Evolutionary conservation across 495 filamentous ascomycete species (phyloP), one percentile per base, ranked within the genome.

Genomic region (Xylaria bambusicola): DNA sequence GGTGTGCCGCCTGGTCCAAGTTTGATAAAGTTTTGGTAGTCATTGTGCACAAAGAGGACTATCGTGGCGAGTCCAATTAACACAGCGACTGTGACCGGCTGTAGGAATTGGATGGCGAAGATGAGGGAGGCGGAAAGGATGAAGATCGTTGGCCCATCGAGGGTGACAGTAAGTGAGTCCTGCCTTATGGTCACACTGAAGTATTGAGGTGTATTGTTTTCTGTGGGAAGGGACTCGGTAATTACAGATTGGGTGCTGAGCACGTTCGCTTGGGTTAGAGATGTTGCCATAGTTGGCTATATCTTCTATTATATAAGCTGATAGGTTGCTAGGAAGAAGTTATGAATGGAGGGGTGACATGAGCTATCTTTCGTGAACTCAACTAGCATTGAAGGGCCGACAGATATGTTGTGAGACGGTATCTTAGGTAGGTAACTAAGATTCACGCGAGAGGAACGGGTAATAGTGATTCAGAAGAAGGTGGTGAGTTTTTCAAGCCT

Each of bases 1-100:
- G 91, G 90, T 0, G 88, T 92, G 45, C 91, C 91, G 20, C 91
- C 91, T 10, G 90, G 90, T 0, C 91, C 91, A 17, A 95, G 85
- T 31, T 83, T 81, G 57, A 92, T 70, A 73, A 91, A 95, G 64
- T 84, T 84, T 40, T 79, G 73, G 75, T 92, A 95, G 78, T 93
- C 91, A 68, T 84, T 86, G 65, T 84, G 83, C 58, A 90, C 77
- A 54, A 84, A 77, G 46, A 85, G 82, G 42, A 79, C 63, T 57
- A 82, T 61, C 52, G 83, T 82, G 24, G 82, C 60, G 13, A 79
- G 53, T 36, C 79, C 69, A 45, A 86, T 74, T 48, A 83, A 62
- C 23, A 80, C 56, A 50, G 76, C 77, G n/a, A 80, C 73, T 12
- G 76, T 60, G 21, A 71, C 62, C 8, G 76, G 74, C 26, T 79